phyloP scores from a whole-genome alignment of 2,329 filamentous ascomycete species.

The Paecilomyces niveus region DNA sequence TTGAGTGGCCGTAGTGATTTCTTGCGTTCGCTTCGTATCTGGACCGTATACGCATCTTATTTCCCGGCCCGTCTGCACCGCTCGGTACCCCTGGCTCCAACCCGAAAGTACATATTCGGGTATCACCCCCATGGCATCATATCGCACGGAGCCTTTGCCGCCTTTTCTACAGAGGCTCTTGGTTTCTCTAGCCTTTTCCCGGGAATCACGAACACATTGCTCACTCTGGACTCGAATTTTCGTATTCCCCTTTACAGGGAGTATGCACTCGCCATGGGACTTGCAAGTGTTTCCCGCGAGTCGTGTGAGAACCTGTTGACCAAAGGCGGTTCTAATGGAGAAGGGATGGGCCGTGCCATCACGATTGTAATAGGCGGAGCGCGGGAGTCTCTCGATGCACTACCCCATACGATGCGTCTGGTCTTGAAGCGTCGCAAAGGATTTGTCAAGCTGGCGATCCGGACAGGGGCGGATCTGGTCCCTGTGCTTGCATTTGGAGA shows the following conservation, averaged over 20 bases:
- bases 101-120: conserved; percentile 90
- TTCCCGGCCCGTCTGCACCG: conserved; percentile 87
- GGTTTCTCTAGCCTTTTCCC: conserved; percentile 85
- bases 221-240: conserved; percentile 96
- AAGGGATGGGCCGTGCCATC: conserved; percentile 90
- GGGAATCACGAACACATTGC: conserved; percentile 84
- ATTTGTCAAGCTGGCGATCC: conserved; percentile 87
- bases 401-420: conserved; percentile 67
- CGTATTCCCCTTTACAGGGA: conserved; percentile 89
- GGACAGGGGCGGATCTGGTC: conserved; percentile 87
- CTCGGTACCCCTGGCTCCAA: conserved; percentile 68
- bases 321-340: conserved; percentile 65
- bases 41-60: conserved; percentile 86
- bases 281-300: conserved; percentile 83
- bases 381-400: conserved; percentile 81
- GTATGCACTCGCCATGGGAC: conserved; percentile 81
- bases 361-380: conserved; percentile 94
- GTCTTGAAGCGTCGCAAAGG: conserved; percentile 80
- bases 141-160: conserved; percentile 87
- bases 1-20: conserved; percentile 68
- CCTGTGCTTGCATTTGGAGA: conserved; percentile 91
- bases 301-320: conserved; percentile 84
- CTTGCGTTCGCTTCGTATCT: conserved; percentile 65
- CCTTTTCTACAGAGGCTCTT: conserved; percentile 83
- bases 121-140: conserved; percentile 98